Conservation (phyloP, 331 rosid species). For the Erythrophleum ivorense region DNA sequence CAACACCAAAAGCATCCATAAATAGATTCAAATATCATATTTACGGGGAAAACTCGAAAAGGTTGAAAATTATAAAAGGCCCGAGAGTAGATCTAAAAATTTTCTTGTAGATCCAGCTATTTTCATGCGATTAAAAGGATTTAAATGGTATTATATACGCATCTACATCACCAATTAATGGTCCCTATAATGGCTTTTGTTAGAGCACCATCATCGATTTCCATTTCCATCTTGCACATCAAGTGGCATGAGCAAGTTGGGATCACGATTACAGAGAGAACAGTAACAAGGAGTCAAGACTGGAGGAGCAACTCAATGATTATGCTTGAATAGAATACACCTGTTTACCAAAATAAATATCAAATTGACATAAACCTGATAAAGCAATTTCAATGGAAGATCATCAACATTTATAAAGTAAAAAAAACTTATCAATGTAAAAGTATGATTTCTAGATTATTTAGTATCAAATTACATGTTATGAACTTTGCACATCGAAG, state of each 20-base stretch:
- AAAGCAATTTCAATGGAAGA: background rate
- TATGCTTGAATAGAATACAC: background rate
- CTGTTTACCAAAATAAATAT: background rate
- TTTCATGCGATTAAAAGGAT: no score
- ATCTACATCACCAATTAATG: slow-evolving; percentile 87
- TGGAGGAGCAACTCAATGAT: slow-evolving; percentile 22
- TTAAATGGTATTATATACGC: no score
- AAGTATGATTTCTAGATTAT: background rate
- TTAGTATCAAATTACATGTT: background rate
- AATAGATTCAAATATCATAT: no score
- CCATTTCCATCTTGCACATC: slow-evolving; percentile 85
- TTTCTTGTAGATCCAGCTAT: no score
- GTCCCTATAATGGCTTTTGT: slow-evolving; percentile 87
- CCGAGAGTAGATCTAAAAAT: no score
- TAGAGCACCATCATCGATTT: slow-evolving; percentile 71
- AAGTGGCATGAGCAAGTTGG: slow-evolving; percentile 83
- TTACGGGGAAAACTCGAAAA: no score
- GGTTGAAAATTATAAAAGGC: no score
- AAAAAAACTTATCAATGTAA: background rate
- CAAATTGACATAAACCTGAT: background rate
- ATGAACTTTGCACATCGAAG: background rate
- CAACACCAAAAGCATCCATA: no score
- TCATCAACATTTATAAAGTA: background rate
- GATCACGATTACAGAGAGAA: slow-evolving; percentile 89
- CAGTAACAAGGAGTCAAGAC: slow-evolving; percentile 47